Conservation (phyloP, 768 basidiomycete genomes). For the Boletus pseudo-olivaceus region DNA sequence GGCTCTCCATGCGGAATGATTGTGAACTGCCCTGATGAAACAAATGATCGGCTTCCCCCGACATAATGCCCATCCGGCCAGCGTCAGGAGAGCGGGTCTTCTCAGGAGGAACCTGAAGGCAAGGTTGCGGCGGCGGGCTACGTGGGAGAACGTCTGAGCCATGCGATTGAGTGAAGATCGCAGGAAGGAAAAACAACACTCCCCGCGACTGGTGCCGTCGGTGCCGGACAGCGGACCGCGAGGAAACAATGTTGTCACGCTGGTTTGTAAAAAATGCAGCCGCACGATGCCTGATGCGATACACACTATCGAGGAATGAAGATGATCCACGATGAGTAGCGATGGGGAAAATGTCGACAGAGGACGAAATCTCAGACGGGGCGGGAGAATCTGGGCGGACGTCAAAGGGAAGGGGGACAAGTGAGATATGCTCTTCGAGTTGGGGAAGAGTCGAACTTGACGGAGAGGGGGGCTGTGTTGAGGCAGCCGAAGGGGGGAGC, state of each 20-base stretch:
- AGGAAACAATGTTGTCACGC: slow-evolving; percentile 34
- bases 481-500: slow-evolving; percentile 41
- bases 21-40: slow-evolving; percentile 31
- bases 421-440: slow-evolving; percentile 45
- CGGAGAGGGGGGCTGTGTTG: slow-evolving; percentile 43
- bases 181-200: slow-evolving; percentile 78
- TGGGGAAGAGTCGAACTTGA: slow-evolving; percentile 47
- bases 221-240: slow-evolving; percentile 47
- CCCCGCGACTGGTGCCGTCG: slow-evolving; percentile 52
- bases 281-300: slow-evolving; percentile 55
- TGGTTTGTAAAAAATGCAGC: slow-evolving; percentile 42
- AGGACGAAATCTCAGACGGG: slow-evolving; percentile 44
- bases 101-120: slow-evolving; percentile 37
- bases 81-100: slow-evolving; percentile 41
- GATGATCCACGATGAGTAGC: slow-evolving; percentile 35
- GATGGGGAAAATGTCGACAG: slow-evolving; percentile 40
- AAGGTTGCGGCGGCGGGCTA: slow-evolving; percentile 31
- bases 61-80: slow-evolving; percentile 29
- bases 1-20: slow-evolving; percentile 26
- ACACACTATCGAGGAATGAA: slow-evolving; percentile 51
- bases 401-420: slow-evolving; percentile 64
- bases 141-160: slow-evolving; percentile 29
- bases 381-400: slow-evolving; percentile 56
- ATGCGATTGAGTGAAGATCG: slow-evolving; percentile 59
- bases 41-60: slow-evolving; percentile 17